These are phyloP conservation scores for Aspergillus wentii DNA, from an alignment of 495 filamentous ascomycete species.

Conservation along the genomic window DNA sequence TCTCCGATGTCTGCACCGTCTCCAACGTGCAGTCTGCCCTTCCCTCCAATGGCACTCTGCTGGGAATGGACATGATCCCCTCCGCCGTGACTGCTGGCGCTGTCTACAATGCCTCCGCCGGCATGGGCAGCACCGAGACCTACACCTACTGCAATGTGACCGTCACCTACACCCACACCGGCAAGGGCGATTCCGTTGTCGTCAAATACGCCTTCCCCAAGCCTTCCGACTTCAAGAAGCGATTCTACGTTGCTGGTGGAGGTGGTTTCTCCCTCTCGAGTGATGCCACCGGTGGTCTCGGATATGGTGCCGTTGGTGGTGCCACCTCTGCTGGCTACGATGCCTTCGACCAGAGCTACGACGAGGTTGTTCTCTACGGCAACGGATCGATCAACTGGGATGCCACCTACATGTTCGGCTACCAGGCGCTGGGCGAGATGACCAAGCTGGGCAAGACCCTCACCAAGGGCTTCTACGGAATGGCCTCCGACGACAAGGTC, in stretches of 20 bases:
- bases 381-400: slow-evolving; percentile 43
- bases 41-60: slow-evolving; percentile 28
- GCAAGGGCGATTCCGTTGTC: slow-evolving; percentile 23
- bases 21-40: slow-evolving; percentile 25
- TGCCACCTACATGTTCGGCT: slow-evolving; percentile 38
- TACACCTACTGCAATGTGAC: slow-evolving; percentile 35
- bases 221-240: slow-evolving; percentile 30
- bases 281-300: slow-evolving; percentile 29
- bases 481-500: slow-evolving; percentile 20
- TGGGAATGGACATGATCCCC: slow-evolving; percentile 25
- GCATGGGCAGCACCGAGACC: slow-evolving; percentile 14
- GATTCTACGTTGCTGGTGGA: slow-evolving; percentile 34
- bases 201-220: slow-evolving; percentile 29
- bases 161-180: slow-evolving; percentile 29
- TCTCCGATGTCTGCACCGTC: slow-evolving; percentile 28
- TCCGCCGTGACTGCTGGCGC: slow-evolving; percentile 21
- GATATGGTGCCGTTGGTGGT: slow-evolving; percentile 34
- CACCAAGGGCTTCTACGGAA: slow-evolving; percentile 28
- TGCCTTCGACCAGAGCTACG: slow-evolving; percentile 27
- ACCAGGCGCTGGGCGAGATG: slow-evolving; percentile 38
- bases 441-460: slow-evolving; percentile 28
- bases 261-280: slow-evolving; percentile 25
- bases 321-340: slow-evolving; percentile 35
- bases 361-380: slow-evolving; percentile 29
- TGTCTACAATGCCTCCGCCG: slow-evolving; percentile 19